These are phyloP conservation scores for Boletus bicolor DNA, from an alignment of 768 basidiomycete species.

Conservation along the genomic window DNA sequence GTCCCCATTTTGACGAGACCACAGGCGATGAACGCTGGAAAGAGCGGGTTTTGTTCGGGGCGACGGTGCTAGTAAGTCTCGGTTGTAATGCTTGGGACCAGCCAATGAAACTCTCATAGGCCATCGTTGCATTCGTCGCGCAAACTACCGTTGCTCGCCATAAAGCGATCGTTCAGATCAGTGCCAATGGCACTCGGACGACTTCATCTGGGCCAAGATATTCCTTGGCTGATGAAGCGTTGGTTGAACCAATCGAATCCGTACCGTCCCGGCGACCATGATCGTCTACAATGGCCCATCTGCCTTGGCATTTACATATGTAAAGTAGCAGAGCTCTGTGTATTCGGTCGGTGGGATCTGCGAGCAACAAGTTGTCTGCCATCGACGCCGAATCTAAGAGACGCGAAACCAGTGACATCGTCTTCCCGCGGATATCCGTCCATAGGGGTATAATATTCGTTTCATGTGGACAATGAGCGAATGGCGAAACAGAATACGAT, in stretches of 20 bases:
- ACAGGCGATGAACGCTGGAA: constrained; percentile 61
- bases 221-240: constrained; percentile 19
- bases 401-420: too few species aligned
- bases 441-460: too few species aligned
- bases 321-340: background rate
- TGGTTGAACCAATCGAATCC: constrained; percentile 16
- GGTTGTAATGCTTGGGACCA: background rate
- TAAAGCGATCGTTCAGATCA: constrained; percentile 28
- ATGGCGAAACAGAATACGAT: background rate
- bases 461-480: background rate
- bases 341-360: background rate
- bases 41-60: constrained; percentile 57
- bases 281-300: background rate
- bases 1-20: constrained; percentile 46
- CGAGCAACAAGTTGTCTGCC: background rate
- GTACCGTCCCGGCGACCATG: background rate
- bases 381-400: too few species aligned
- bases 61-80: constrained; percentile 46
- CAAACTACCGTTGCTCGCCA: constrained; percentile 33
- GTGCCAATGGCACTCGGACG: background rate
- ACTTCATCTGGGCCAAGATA: constrained; percentile 1
- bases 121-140: constrained; percentile 32
- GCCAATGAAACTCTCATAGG: constrained; percentile 21
- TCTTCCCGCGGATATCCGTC: too few species aligned
- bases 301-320: background rate